Evolutionary conservation across 163 green algal genomes (phyloP), one percentile per base, ranked within the genome.

Genomic region (Chlamydomonas reinhardtii): DNA sequence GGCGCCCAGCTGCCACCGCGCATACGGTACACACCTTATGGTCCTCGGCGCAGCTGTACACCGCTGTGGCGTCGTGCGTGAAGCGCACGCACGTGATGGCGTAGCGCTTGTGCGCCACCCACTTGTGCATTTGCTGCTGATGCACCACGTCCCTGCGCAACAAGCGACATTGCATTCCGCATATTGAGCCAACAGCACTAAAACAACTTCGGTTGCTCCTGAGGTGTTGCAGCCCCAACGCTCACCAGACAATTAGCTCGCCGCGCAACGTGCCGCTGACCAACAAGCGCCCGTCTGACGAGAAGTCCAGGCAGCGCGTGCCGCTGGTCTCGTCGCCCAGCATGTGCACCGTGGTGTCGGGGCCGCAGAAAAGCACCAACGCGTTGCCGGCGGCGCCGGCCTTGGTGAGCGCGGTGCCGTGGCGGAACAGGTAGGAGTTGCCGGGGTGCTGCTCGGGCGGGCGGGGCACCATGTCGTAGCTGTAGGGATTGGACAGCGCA

Each of bases 1-100:
- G n/a, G n/a, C n/a, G n/a, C n/a, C n/a, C n/a, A n/a, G n/a, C n/a
- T n/a, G n/a, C n/a, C n/a, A n/a, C n/a, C n/a, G n/a, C n/a, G n/a
- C n/a, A n/a, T n/a, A n/a, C n/a, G n/a, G 37, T 4, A 25, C 69
- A 12, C 39, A 92, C 89, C 85, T 92, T 92, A 69, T 65, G 84
- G 82, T 92, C 89, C 76, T 90, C 89, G 4, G 80, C 89, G 76
- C 89, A 90, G 34, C 80, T 89, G 89, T 89, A 90, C 9, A 92
- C 82, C 17, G 61, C 16, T 0, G 79, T 87, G n/a, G 72, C 73
- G 59, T 92, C 89, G 43, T 92, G 81, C 29, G 71, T 89, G 82
- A 92, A 92, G 74, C 89, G 89, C 39, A 90, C 89, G 73, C 84
- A 90, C 20, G 89, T 92, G 81, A 92, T 89, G 65, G 89, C 75